Base-by-base conservation (phyloP, 768 basidiomycete genomes). In the Amanita subjunquillea region DNA sequence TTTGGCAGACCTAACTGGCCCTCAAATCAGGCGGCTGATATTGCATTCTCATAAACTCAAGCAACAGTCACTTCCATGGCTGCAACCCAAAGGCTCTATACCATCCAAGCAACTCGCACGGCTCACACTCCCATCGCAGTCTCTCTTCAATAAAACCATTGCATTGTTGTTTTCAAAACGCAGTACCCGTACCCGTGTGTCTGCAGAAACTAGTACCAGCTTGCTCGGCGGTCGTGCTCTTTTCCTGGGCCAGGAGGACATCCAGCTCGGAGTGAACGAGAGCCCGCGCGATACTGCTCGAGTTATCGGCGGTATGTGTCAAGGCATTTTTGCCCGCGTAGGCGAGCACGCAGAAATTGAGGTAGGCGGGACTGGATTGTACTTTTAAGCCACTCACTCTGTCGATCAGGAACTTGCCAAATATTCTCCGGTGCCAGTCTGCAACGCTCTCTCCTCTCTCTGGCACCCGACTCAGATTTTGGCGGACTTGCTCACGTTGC, bases 381-480 rank as follows among this genome's bases (percentile, higher is more conserved):
- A 32, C 25, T 40, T 13, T 49, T 48, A 47, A 37, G 52, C 10
- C 52, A 53, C 51, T 36, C 23, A n/a, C 30, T 39, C 49, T 3
- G 36, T 37, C 22, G n/a, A 20, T 36, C 62, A 96, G 94, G 90
- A 91, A 73, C 75, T 99, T 22, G 93, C 91, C 8, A 75, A 85
- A 66, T 74, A 94, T 70, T 94, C 93, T 0, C 83, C 87, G 1
- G 91, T 96, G 2, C 96, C 96, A 2, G 91, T 99, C 15, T 75
- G 97, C 64, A 99, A 98, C 65, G 96, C 96, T 4, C 83, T 99
- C 17, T 96, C 92, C 2, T 87, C 87, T 15, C 78, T 93, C 41
- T 99, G 91, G 86, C 96, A 99, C 63, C 96, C 96, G 2, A 94
- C 93, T 0, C 96, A 99, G 63, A 82, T 86, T 55, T 83, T 99